Conservation (phyloP, 768 basidiomycete species). For the Pleurotus ostreatus region DNA sequence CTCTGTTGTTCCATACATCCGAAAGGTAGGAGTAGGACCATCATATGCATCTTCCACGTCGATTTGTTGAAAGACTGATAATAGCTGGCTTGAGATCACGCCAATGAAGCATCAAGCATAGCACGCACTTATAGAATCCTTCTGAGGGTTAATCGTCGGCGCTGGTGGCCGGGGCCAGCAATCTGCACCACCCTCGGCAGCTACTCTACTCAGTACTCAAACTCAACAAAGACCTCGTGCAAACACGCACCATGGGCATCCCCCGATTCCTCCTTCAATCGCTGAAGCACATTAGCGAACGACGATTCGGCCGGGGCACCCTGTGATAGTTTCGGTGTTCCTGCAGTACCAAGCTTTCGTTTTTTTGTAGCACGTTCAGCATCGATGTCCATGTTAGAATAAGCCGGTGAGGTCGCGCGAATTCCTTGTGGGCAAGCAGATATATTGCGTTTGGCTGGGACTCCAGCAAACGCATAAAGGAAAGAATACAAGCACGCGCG, state of each 20-base stretch:
- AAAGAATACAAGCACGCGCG: too few species aligned
- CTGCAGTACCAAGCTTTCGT: constrained; percentile 42
- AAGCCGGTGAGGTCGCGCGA: too few species aligned
- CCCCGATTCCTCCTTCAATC: constrained; percentile 49
- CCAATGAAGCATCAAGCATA: neutral
- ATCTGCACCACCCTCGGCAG: constrained; percentile 75
- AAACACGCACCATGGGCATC: constrained; percentile 38
- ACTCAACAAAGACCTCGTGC: neutral
- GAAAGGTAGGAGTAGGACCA: constrained; percentile 37
- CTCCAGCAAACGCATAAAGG: too few species aligned
- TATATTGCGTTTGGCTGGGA: too few species aligned
- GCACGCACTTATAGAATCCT: constrained; percentile 63
- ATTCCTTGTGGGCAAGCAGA: too few species aligned
- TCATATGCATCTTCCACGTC: constrained; percentile 73
- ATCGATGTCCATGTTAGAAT: too few species aligned
- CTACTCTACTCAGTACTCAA: constrained; percentile 26
- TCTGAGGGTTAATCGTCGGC: constrained; percentile 49
- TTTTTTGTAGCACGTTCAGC: constrained; percentile 47
- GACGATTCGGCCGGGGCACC: constrained; percentile 43
- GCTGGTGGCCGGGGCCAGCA: constrained; percentile 67
- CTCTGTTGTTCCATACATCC: constrained; percentile 92
- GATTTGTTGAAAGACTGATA: constrained; percentile 90
- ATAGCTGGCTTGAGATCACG: neutral
- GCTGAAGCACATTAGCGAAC: constrained; percentile 62
- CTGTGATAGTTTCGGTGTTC: constrained; percentile 33